These are phyloP conservation scores for Kwoniella shivajii DNA, from an alignment of 1,284 basidiomycete genomes.

Conservation along the genomic window DNA sequence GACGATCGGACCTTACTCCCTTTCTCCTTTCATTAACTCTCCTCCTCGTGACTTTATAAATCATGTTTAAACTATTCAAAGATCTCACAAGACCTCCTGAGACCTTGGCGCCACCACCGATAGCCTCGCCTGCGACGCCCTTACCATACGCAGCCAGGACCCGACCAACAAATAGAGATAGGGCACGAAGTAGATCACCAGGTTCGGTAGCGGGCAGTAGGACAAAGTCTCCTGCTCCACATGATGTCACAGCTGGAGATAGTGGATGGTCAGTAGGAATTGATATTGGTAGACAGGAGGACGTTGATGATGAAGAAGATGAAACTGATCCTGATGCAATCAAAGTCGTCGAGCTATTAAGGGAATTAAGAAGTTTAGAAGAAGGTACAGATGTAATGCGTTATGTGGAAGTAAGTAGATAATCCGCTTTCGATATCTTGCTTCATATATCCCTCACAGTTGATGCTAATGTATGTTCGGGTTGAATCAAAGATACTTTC, in stretches of 20 bases:
- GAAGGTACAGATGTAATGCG: conserved; percentile 34
- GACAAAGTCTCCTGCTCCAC: conserved; percentile 13
- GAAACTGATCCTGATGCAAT: conserved; percentile 39
- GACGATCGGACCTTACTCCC: no score
- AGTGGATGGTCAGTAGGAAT: conserved; percentile 19
- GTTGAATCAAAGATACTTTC: conserved; percentile 36
- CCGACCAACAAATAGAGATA: conserved; percentile 2
- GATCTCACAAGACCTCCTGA: conserved; percentile 48
- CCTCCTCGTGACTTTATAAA: background rate
- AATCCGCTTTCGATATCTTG: no score
- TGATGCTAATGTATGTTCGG: no score
- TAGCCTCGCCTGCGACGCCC: background rate
- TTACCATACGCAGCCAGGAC: conserved; percentile 11
- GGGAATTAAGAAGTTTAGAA: conserved; percentile 28
- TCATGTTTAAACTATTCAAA: conserved; percentile 53
- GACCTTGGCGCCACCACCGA: conserved; percentile 29
- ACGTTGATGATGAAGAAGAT: conserved; percentile 27
- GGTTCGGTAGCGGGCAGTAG: background rate
- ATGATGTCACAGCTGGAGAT: conserved; percentile 11
- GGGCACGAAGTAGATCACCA: conserved; percentile 14
- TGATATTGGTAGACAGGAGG: conserved; percentile 7
- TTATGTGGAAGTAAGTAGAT: conserved; percentile 41
- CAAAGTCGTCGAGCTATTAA: conserved; percentile 31
- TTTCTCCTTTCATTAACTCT: background rate
- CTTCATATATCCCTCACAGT: background rate